Evolutionary conservation across 176 grass and related monocot species (phyloP).

Genomic region (Avena sativa): DNA sequence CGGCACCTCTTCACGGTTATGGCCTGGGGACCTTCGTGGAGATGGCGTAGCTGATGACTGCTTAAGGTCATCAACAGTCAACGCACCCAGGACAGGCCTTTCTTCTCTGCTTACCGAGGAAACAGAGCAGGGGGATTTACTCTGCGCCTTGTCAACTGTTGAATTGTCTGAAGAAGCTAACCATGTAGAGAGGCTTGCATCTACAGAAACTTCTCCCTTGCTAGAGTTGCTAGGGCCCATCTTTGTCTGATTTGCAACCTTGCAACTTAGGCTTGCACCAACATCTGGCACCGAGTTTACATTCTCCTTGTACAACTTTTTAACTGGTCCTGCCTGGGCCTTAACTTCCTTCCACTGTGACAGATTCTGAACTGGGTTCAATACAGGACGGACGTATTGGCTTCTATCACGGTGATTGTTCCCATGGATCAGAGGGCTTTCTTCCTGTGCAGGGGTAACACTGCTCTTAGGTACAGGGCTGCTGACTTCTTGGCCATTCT

Average conservation of each 20-base stretch:
- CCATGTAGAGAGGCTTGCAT: slow-evolving; percentile 93
- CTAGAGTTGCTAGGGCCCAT: background rate
- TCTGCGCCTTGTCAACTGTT: slow-evolving; percentile 54
- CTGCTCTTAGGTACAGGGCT: slow-evolving; percentile 60
- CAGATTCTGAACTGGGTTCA: slow-evolving; percentile 85
- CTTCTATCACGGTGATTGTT: slow-evolving; percentile 69
- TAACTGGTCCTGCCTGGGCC: slow-evolving; percentile 35
- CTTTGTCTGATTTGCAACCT: slow-evolving; percentile 24
- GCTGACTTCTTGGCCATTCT: slow-evolving; percentile 51
- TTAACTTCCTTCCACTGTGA: slow-evolving; percentile 89
- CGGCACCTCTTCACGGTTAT: slow-evolving; percentile 50
- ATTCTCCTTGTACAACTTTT: slow-evolving; percentile 59
- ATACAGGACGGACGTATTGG: slow-evolving; percentile 59
- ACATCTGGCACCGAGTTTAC: slow-evolving; percentile 17
- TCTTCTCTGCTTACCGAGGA: slow-evolving; percentile 65
- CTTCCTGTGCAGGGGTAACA: slow-evolving; percentile 46
- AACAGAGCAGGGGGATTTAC: slow-evolving; percentile 43
- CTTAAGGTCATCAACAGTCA: slow-evolving; percentile 66
- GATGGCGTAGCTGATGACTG: slow-evolving; percentile 68
- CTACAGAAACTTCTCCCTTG: slow-evolving; percentile 67
- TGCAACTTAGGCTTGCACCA: slow-evolving; percentile 7
- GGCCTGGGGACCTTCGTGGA: slow-evolving; percentile 60
- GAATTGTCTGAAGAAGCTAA: slow-evolving; percentile 59
- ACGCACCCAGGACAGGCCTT: slow-evolving; percentile 67
- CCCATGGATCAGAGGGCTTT: slow-evolving; percentile 45